Base-by-base conservation (phyloP, 495 filamentous ascomycete genomes). In the Penicillium parvum region DNA sequence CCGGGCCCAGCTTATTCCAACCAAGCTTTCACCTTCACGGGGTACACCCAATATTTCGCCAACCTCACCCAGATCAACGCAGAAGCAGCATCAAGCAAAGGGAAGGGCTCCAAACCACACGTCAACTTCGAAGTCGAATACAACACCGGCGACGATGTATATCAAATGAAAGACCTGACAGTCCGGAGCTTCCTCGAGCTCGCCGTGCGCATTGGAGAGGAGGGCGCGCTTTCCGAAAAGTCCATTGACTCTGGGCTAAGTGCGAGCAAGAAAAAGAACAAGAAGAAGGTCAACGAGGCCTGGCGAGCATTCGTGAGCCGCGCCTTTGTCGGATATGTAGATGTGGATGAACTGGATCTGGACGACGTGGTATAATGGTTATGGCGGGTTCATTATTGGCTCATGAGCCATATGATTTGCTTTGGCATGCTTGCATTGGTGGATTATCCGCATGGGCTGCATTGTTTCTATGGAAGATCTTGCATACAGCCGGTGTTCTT, bases 1-100 rank as follows among this genome's bases (percentile, higher is more conserved):
- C 94, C 92, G 0, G 92, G 92, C 2, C 92, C 92, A 0, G 94
- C 88, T 3, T 97, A 99, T 63, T 91, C 84, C 3, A 81, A 85
- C 20, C 94, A 99, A 59, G 66, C 87, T 0, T 70, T 95, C 17
- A 83, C 86, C 0, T 68, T 85, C 47, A 72, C 86, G 2, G 73
- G 84, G 7, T 96, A 85, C 57, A 90, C 81, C 3, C 92, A 99
- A 52, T 96, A 94, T 67, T 95, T 75, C 61, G 89, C 90, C 30
- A 99, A 99, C 65, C 69, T 99, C 2, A 96, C 94, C 0, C 65
- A 75, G 45, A 83, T 94, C 69, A 94, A 97, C 59, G 83, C 82
- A 32, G 74, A 82, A 52, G 69, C 76, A 44, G 44, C 43, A 2
- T 34, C 52, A 3, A n/a, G n/a, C n/a, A n/a, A n/a, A n/a, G n/a